A percentile compares a stretch with the other conserved stretches of the same genome.
Conservation (phyloP, 768 basidiomycete genomes). For the Tylopilus sp. region DNA sequence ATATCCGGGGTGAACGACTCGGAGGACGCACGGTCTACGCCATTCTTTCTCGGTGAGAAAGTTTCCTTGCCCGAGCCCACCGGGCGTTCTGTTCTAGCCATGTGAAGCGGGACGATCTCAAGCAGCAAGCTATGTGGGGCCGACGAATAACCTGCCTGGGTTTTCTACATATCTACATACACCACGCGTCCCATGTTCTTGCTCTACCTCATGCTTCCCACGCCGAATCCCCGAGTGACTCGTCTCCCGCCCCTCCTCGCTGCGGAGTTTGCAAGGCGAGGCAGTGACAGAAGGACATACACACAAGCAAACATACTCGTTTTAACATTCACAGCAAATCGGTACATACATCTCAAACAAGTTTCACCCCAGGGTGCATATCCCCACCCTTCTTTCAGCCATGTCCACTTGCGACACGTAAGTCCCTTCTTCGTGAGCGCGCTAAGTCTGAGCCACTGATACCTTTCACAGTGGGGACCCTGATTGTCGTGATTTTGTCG, state of each 20-base stretch:
- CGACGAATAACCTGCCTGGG: no score
- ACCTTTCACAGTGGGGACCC: background rate
- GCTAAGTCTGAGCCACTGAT: background rate
- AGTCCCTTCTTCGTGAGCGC: background rate
- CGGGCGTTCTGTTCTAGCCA: constrained; percentile 18
- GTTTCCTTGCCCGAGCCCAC: constrained; percentile 3
- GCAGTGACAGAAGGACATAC: no score
- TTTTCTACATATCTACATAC: no score
- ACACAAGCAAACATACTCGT: no score
- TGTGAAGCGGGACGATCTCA: constrained; percentile 10
- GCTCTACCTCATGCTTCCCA: no score
- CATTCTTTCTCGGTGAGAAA: constrained; percentile 33
- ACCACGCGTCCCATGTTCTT: no score
- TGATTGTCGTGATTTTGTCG: background rate
- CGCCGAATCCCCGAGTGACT: no score
- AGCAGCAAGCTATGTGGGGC: constrained; percentile 1
- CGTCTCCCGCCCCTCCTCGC: no score
- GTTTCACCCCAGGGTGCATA: background rate
- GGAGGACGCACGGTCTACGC: constrained; percentile 33
- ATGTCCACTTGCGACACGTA: background rate
- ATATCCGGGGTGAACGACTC: constrained; percentile 9
- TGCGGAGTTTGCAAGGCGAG: no score
- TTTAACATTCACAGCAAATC: background rate
- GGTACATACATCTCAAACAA: background rate
- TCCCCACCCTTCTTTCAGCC: background rate